A percentile compares a stretch with the other conserved stretches of the same genome.
These are phyloP conservation scores for Lipomyces spencermartinsiae DNA, from an alignment of 805 yeast species.

Conservation along the genomic window DNA sequence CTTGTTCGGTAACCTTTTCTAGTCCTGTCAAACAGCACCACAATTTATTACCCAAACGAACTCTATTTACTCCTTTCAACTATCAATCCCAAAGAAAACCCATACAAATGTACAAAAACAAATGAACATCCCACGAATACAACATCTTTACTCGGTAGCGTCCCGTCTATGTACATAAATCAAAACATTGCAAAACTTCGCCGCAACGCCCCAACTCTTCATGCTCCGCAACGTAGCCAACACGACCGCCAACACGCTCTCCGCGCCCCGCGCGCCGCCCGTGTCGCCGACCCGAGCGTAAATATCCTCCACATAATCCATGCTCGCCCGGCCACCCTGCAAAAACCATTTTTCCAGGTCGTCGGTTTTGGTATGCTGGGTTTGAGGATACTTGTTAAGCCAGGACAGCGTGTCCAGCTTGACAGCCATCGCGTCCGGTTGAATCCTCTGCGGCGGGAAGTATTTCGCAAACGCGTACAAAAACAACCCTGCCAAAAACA, in stretches of 20 bases:
- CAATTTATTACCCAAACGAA: background rate
- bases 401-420: conserved; percentile 22
- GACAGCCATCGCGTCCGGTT: conserved; percentile 10
- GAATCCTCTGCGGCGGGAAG: conserved; percentile 4
- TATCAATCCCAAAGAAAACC: background rate
- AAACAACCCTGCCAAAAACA: conserved; percentile 39
- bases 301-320: conserved; percentile 28
- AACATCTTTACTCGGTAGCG: background rate
- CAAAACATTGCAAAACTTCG: conserved; percentile 28
- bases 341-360: conserved; percentile 32
- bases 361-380: conserved; percentile 8
- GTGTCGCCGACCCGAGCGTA: conserved; percentile 24
- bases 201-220: conserved; percentile 39
- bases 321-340: conserved; percentile 34
- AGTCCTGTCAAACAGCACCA: background rate
- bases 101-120: background rate
- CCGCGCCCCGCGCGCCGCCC: conserved; percentile 7
- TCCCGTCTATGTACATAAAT: conserved; percentile 11
- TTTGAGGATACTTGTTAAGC: conserved; percentile 7
- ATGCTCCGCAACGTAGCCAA: conserved; percentile 25
- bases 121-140: background rate
- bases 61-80: background rate
- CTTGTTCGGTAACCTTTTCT: background rate
- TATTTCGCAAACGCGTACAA: conserved; percentile 38
- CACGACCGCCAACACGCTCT: conserved; percentile 28